These are phyloP conservation scores for Xylariaceae sp. DNA, from an alignment of 2,329 filamentous ascomycete species.

Conservation along the genomic window DNA sequence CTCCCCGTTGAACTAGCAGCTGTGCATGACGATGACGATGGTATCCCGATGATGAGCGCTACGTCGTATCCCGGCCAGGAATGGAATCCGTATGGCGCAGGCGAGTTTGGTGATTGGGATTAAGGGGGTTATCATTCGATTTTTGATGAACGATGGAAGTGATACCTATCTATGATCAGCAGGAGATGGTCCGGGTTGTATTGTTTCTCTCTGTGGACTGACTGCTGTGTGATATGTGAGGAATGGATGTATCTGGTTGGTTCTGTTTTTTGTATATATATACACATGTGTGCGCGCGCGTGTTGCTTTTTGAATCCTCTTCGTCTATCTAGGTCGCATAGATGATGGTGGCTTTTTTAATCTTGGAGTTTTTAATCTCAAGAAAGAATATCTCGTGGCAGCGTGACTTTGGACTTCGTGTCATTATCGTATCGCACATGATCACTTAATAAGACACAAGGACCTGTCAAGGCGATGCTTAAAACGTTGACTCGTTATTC, in stretches of 20 bases:
- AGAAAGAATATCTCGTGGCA: too few relatives aligned
- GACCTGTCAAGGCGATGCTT: too few relatives aligned
- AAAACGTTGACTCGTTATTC: too few relatives aligned
- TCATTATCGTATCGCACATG: too few relatives aligned
- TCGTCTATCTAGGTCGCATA: background rate
- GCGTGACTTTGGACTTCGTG: too few relatives aligned
- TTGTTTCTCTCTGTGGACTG: background rate
- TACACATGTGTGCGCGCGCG: background rate
- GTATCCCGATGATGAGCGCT: slow-evolving; percentile 46
- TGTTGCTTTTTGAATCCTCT: background rate
- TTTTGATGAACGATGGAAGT: background rate
- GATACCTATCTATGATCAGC: background rate
- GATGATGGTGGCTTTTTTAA: background rate
- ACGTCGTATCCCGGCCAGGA: slow-evolving; percentile 54
- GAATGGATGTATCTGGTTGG: background rate
- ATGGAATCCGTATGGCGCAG: slow-evolving; percentile 43
- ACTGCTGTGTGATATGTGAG: background rate
- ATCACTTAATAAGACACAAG: too few relatives aligned
- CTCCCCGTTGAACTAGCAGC: slow-evolving; percentile 30
- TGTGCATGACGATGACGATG: slow-evolving; percentile 34
- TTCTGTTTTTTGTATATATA: background rate
- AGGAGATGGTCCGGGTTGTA: background rate
- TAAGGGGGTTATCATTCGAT: background rate
- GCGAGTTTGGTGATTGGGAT: slow-evolving; percentile 34
- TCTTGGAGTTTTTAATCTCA: background rate